These are phyloP conservation scores for Thecamonas trahens DNA, from an alignment of 78 protist species.

Conservation along the genomic window DNA sequence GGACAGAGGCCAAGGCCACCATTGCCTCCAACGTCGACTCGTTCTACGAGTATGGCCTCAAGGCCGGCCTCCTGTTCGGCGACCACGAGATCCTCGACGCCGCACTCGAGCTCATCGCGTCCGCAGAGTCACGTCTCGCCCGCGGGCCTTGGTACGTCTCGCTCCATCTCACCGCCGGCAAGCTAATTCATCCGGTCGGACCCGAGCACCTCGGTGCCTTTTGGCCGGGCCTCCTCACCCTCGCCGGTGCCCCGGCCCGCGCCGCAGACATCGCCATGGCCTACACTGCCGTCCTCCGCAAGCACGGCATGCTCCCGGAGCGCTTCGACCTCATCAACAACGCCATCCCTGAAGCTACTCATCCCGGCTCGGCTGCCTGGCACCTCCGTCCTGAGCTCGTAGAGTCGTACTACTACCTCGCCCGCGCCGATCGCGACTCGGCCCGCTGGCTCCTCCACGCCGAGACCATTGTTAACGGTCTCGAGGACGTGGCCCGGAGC, in stretches of 20 bases:
- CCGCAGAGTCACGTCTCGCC: background rate
- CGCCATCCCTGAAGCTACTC: background rate
- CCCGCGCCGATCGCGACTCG: constrained; percentile 23
- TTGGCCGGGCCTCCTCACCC: constrained; percentile 46
- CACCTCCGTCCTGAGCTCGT: constrained; percentile 52
- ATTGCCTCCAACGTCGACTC: constrained; percentile 40
- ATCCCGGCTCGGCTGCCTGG: too few species aligned
- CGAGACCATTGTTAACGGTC: background rate
- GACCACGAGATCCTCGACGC: background rate
- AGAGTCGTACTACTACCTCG: constrained; percentile 30
- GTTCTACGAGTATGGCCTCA: constrained; percentile 49
- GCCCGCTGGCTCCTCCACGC: constrained; percentile 10
- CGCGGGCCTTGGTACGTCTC: constrained; percentile 9
- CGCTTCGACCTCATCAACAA: too few species aligned
- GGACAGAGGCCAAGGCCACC: constrained; percentile 33
- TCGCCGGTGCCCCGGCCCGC: constrained; percentile 22
- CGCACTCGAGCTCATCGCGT: too few species aligned
- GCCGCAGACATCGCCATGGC: too few species aligned
- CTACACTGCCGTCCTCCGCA: too few species aligned
- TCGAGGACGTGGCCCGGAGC: background rate
- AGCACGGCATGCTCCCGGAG: too few species aligned
- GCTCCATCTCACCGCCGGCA: constrained; percentile 27
- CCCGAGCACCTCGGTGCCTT: constrained; percentile 14
- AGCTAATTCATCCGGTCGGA: background rate
- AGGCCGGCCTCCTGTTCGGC: constrained; percentile 9